These are phyloP conservation scores for Penicillium odoratum DNA, from an alignment of 495 filamentous ascomycete genomes.

Conservation along the genomic window DNA sequence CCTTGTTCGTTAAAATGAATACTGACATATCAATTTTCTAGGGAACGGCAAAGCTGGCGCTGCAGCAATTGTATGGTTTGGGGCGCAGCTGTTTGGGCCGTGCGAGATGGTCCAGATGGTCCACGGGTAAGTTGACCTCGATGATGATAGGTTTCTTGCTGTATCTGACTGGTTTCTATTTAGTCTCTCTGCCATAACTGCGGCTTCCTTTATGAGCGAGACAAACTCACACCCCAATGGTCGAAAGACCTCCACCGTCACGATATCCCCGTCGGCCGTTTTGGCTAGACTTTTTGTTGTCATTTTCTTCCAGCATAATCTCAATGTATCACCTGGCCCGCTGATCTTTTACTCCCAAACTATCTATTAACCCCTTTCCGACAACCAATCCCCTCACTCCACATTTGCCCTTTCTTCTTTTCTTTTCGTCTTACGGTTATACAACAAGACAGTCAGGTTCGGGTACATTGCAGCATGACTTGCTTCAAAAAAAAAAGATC, in stretches of 20 bases:
- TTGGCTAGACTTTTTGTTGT: conserved; percentile 14
- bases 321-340: neutral
- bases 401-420: neutral
- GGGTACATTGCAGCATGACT: neutral
- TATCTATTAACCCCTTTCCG: neutral
- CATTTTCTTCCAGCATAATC: conserved; percentile 1
- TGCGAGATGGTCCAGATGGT: conserved; percentile 85
- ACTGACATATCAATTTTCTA: conserved; percentile 26
- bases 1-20: neutral
- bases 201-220: conserved; percentile 82
- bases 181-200: conserved; percentile 95
- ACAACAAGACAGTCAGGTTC: neutral
- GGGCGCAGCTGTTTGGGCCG: conserved; percentile 90
- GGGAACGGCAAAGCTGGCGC: conserved; percentile 82
- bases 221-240: conserved; percentile 81
- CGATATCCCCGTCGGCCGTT: conserved; percentile 48
- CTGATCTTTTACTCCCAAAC: neutral
- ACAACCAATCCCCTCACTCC: neutral
- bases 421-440: neutral
- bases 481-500: neutral
- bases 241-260: conserved; percentile 72
- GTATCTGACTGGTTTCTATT: neutral
- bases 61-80: conserved; percentile 88
- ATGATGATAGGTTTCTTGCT: neutral
- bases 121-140: conserved; percentile 60